Conservation (phyloP, 1,139 yeast species). For the Waltiozyma sp. region DNA sequence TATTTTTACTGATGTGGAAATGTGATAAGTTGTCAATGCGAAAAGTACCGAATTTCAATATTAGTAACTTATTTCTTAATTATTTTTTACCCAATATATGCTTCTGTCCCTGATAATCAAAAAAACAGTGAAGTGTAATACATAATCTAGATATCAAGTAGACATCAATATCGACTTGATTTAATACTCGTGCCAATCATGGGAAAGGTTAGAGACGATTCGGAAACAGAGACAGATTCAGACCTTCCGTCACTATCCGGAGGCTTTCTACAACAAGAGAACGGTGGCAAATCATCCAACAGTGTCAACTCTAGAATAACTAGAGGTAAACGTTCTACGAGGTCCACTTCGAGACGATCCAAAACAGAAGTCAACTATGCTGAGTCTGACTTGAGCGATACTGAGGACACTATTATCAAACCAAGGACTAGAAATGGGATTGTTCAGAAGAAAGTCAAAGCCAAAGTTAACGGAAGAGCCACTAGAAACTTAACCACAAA, state of each 20-base stretch:
- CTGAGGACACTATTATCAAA: slow-evolving; percentile 5
- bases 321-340: slow-evolving; percentile 1
- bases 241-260: slow-evolving; percentile 13
- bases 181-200: neutral
- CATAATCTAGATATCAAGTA: too few species aligned
- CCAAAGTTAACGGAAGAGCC: slow-evolving; percentile 3
- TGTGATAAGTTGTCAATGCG: too few species aligned
- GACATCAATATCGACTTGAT: too few species aligned
- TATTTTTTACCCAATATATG: too few species aligned
- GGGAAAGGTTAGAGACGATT: neutral
- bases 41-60: too few species aligned
- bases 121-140: too few species aligned
- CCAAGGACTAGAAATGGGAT: slow-evolving; percentile 8
- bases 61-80: too few species aligned
- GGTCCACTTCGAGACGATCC: slow-evolving; percentile 1
- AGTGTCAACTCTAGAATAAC: slow-evolving; percentile 1
- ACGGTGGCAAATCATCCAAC: slow-evolving; percentile 9
- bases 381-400: slow-evolving; percentile 8
- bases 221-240: slow-evolving; percentile 12
- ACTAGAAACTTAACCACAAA: slow-evolving; percentile 9
- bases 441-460: slow-evolving; percentile 4
- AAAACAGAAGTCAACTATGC: slow-evolving; percentile 5
- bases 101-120: too few species aligned
- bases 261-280: slow-evolving; percentile 18
- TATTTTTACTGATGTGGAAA: too few species aligned